These are phyloP conservation scores for Massariosphaeria phaeospora DNA, from an alignment of 495 filamentous ascomycete species.

Conservation along the genomic window DNA sequence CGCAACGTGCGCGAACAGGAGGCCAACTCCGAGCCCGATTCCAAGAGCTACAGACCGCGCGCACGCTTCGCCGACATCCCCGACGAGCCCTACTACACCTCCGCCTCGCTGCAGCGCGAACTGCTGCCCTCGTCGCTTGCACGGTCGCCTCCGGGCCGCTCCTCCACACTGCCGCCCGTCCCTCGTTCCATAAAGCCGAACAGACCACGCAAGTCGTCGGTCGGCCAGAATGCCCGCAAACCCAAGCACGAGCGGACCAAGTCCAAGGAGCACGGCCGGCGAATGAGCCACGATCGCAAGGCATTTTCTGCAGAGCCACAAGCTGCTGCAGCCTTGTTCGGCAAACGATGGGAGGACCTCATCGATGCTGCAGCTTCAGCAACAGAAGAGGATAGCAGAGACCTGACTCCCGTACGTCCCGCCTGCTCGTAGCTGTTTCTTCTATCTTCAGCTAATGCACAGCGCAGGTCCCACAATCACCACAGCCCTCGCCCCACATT, in stretches of 20 bases:
- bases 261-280: constrained; percentile 62
- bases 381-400: constrained; percentile 84
- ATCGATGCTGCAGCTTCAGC: constrained; percentile 88
- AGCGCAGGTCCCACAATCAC: constrained; percentile 52
- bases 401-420: constrained; percentile 67
- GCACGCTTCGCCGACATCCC: constrained; percentile 32
- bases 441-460: constrained; percentile 5
- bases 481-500: constrained; percentile 56
- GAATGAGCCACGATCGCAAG: constrained; percentile 70
- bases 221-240: constrained; percentile 66
- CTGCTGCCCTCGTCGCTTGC: constrained; percentile 76
- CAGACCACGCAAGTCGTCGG: constrained; percentile 76
- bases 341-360: constrained; percentile 89
- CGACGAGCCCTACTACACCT: constrained; percentile 40
- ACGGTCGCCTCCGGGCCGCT: constrained; percentile 77
- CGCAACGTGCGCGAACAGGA: constrained; percentile 47
- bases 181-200: constrained; percentile 60
- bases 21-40: constrained; percentile 66
- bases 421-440: not conserved
- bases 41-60: constrained; percentile 43
- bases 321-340: constrained; percentile 60
- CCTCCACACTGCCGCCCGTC: constrained; percentile 77
- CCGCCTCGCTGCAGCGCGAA: constrained; percentile 59
- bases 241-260: constrained; percentile 71
- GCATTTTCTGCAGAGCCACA: constrained; percentile 78